Conservation (phyloP, 352 stramenopile species). For the Phytopythium ostracodes region DNA sequence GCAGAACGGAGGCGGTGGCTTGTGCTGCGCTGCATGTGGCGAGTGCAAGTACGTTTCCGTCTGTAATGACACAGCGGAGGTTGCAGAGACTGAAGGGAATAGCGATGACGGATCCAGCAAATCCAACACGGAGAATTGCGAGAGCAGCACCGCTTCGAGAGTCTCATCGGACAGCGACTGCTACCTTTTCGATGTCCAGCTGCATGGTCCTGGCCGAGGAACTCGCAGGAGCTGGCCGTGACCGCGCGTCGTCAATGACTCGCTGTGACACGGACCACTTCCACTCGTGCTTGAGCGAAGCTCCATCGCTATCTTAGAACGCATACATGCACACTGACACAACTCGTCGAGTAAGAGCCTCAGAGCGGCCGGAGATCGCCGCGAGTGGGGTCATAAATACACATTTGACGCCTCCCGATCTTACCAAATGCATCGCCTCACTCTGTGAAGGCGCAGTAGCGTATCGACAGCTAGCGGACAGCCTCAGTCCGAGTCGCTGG, state of each 20-base stretch:
- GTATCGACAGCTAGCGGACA: not conserved
- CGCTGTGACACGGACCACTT: not conserved
- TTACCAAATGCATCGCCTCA: not conserved
- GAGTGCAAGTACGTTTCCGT: not conserved
- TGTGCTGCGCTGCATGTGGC: no score
- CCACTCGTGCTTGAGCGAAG: constrained; percentile 6
- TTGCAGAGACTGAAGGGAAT: not conserved
- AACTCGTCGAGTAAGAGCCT: not conserved
- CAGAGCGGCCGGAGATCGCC: not conserved
- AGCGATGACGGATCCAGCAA: not conserved
- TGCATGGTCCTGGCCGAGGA: not conserved
- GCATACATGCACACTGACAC: not conserved
- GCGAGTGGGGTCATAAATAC: not conserved
- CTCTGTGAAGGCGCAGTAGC: not conserved
- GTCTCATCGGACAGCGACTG: not conserved
- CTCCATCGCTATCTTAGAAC: not conserved
- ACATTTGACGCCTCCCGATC: not conserved
- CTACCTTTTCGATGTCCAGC: not conserved
- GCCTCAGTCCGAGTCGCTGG: constrained; percentile 1
- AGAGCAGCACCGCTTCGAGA: not conserved
- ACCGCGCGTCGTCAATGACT: constrained; percentile 2
- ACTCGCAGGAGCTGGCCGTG: not conserved
- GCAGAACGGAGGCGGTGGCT: not conserved
- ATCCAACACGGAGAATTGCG: not conserved
- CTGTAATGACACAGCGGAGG: no score